Base-by-base conservation (phyloP, 148 eudicot species). In the Tetragonia tetragonoides region DNA sequence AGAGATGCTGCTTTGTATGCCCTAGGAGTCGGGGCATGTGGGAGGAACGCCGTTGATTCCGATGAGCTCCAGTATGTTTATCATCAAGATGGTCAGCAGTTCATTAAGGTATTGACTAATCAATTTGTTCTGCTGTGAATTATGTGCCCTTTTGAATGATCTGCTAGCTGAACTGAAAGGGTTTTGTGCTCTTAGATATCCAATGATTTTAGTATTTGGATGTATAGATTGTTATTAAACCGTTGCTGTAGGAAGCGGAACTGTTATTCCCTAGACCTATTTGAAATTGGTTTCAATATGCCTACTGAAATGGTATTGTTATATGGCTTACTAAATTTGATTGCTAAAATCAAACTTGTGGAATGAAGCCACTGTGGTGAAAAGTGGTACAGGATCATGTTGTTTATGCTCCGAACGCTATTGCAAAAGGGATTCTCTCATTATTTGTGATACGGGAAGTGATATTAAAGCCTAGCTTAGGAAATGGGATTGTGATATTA, bases 1-100 rank as follows among this genome's bases (percentile, higher is more conserved):
- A 95, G 99, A 86, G 99, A 95, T 84, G 95, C 80, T 64, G 97
- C 94, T 20, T 68, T 95, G 5, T 95, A 95, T 83, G 98, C 97
- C 9, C 90, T 95, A 63, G 99, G 99, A 28, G 78, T 95, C 47
- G 99, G 99, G 73, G 98, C 95, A 72, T 95, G 99, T 68, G 90
- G 90, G 46, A 90, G 75, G 68, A 87, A 95, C 69, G 97, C 97
- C 34, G 82, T 91, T 39, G 97, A 95, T 83, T 74, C 75, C 39
- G 75, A 84, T 64, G 99, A 95, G 86, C 92, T 95, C 81, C 93
- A 93, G 79, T 93, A 87, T 86, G 92, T 88, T 80, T 95, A 93
- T 83, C 95, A 95, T 83, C 81, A 77, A 76, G 91, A 93, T 83
- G 97, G 99, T 40, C 99, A 87, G 81, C 80, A 91, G 80, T 87